Conservation (phyloP, 116 monocot species). For the Iris pallida region DNA sequence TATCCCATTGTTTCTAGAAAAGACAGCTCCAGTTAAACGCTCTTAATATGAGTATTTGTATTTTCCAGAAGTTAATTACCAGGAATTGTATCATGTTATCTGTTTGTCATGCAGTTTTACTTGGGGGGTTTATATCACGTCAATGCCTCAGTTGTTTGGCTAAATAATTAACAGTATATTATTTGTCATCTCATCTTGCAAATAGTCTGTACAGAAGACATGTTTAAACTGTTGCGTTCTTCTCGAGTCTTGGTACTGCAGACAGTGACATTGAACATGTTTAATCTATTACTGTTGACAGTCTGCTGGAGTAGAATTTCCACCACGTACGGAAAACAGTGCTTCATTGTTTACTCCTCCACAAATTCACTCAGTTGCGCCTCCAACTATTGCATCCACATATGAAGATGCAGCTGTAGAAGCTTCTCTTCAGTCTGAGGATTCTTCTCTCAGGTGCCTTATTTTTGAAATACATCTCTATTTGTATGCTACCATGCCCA, state of each 20-base stretch:
- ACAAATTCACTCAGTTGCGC: constrained; percentile 48
- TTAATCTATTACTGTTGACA: constrained; percentile 12
- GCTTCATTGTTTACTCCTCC: constrained; percentile 84
- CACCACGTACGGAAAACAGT: constrained; percentile 18
- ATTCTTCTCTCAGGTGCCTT: constrained; percentile 55
- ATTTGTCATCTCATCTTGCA: no score
- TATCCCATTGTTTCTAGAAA: no score
- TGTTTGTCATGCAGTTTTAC: no score
- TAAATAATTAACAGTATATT: no score
- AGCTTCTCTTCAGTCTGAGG: constrained; percentile 80
- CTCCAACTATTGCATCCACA: constrained; percentile 27
- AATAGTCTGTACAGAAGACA: no score
- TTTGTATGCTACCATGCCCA: not conserved
- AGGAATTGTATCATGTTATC: no score
- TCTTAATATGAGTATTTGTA: no score
- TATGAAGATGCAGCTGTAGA: constrained; percentile 65
- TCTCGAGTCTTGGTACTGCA: not conserved
- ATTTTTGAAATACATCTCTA: not conserved
- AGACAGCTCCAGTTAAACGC: no score
- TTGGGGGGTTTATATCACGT: no score
- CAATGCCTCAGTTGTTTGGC: no score
- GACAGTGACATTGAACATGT: not conserved
- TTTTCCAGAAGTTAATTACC: no score
- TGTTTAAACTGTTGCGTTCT: no score
- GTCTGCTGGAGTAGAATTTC: constrained; percentile 85